These are phyloP conservation scores for Amanita fuliginea DNA, from an alignment of 768 basidiomycete species.

Conservation along the genomic window DNA sequence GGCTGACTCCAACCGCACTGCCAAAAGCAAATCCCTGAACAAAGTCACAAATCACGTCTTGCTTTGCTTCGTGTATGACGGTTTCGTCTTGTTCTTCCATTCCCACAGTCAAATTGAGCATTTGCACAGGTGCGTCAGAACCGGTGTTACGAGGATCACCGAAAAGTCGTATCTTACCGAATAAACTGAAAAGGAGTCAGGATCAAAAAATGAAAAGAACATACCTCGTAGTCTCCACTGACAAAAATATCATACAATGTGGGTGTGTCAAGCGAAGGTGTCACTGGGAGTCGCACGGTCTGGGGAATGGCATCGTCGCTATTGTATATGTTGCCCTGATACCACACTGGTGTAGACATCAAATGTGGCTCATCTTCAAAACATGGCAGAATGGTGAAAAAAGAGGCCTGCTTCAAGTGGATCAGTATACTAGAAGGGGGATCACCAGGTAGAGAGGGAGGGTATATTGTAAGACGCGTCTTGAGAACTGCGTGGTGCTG, in stretches of 20 bases:
- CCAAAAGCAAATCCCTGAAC: constrained; percentile 72
- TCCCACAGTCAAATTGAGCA: constrained; percentile 38
- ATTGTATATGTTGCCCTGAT: constrained; percentile 79
- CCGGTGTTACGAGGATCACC: constrained; percentile 49
- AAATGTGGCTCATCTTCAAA: constrained; percentile 9
- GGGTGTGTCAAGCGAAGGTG: constrained; percentile 27
- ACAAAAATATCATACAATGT: constrained; percentile 61
- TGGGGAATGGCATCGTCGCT: constrained; percentile 43
- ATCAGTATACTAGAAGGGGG: constrained; percentile 38
- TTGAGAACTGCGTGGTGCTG: constrained; percentile 72
- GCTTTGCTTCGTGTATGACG: constrained; percentile 33
- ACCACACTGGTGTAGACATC: constrained; percentile 42
- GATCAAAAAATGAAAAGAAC: constrained; percentile 1
- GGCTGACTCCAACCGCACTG: constrained; percentile 50
- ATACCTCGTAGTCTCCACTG: constrained; percentile 74
- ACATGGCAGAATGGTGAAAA: constrained; percentile 56
- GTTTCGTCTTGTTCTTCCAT: constrained; percentile 19
- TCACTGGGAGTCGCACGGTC: constrained; percentile 35
- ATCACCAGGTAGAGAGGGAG: constrained; percentile 19
- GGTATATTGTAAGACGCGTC: constrained; percentile 47
- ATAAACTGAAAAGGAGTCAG: background rate
- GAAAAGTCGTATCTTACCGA: constrained; percentile 64
- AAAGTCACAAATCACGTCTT: constrained; percentile 56
- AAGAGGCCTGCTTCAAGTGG: constrained; percentile 61
- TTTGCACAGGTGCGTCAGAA: constrained; percentile 40